Evolutionary conservation across 2,329 filamentous ascomycete species (phyloP), one percentile per base, ranked within the genome.

Genomic region (Cryphonectria naterciae): DNA sequence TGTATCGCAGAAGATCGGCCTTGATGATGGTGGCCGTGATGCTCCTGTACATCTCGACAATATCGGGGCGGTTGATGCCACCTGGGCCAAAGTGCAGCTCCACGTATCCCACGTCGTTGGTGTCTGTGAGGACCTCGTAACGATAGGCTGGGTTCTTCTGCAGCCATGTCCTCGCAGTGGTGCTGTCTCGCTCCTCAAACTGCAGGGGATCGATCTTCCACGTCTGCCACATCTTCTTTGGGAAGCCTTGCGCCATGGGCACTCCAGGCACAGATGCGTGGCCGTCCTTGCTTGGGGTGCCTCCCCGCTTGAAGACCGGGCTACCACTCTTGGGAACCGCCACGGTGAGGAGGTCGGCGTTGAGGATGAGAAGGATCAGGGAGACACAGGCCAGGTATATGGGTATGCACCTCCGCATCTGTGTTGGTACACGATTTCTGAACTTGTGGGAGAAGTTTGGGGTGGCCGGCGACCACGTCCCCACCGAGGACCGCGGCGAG

Each of bases 151-250:
- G 91, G 75, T 93, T 93, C 79, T 89, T 91, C 32, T 81, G 79
- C 0, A 87, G 83, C 91, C 91, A 93, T 1, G 89, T 89, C 74
- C 85, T 85, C 13, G 91, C 91, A 0, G 84, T 84, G 35, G 84
- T 80, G 43, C 87, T 81, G 75, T 93, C 90, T 67, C 88, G 85
- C 75, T 89, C 85, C 73, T 92, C 91, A 76, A 93, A 92, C 2
- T 84, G 83, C 46, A 92, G 82, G 2, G 91, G 89, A 73, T 91
- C 86, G 39, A 91, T 86, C 78, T 93, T 93, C 91, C 91, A 93
- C 0, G 89, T 91, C 79, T 93, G 91, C 91, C 91, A 93, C 74
- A 93, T 91, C 80, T 93, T 93, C 69, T 85, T 85, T 7, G 86
- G 91, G 75, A 89, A 93, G 13, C 70, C 70, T 4, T 67, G 65